Conservation (phyloP, 169 alveolate species). For the Eimeria zaria region DNA sequence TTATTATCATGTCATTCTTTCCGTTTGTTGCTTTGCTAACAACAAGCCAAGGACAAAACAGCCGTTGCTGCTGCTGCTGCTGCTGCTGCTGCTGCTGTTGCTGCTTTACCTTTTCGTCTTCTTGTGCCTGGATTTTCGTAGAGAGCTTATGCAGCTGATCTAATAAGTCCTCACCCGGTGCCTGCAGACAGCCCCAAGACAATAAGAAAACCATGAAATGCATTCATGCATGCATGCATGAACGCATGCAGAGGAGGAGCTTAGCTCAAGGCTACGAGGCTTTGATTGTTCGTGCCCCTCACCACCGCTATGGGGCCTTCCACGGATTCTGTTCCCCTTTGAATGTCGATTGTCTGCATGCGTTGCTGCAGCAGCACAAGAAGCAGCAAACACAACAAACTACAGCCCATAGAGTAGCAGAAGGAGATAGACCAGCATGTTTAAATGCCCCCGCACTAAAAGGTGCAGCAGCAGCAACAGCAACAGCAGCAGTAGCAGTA, state of each 20-base stretch:
- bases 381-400: neutral
- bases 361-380: conserved; percentile 49
- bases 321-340: conserved; percentile 40
- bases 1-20: neutral
- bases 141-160: conserved; percentile 38
- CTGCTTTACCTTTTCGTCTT: conserved; percentile 41
- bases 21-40: neutral
- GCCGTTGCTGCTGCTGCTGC: neutral
- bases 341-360: conserved; percentile 65
- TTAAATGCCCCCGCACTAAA: neutral
- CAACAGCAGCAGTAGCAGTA: neutral
- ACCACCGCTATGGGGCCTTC: conserved; percentile 60
- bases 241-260: neutral
- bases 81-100: neutral
- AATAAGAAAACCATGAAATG: neutral
- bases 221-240: neutral
- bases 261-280: neutral
- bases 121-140: conserved; percentile 61
- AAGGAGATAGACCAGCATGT: neutral
- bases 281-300: neutral
- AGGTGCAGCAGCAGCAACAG: neutral
- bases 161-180: neutral
- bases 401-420: neutral
- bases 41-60: neutral
- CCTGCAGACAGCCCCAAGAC: conserved; percentile 20